Evolutionary conservation across 1,284 basidiomycete genomes (phyloP), one percentile per base, ranked within the genome.

Genomic region (Phlebopus sp.): DNA sequence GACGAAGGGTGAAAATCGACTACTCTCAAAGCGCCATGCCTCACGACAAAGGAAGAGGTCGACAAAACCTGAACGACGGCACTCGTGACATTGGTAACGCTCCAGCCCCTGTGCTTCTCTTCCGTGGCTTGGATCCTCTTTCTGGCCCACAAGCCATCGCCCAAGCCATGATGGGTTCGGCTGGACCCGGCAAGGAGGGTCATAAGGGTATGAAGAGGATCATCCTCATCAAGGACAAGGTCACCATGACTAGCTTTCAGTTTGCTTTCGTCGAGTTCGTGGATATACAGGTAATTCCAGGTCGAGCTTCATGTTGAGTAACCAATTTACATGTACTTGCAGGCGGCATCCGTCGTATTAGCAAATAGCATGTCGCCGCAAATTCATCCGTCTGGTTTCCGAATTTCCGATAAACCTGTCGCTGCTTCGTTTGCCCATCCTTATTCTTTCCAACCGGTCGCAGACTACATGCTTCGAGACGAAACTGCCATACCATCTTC

Each of bases 261-360:
- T 95, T 93, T 64, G 84, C 89, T 0, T 97, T 97, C 62, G 88
- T 95, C 11, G 92, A 97, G 62, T 90, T 96, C 58, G 74, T 88
- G 25, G 90, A 93, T 54, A 68, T 84, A 6, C 81, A 86, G 75
- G 92, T 93, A 68, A 55, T 5, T 29, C 2, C 27, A 29, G 9
- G 72, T 62, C 10, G 35, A 25, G 37, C 13, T 42, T 21, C 18
- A 31, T 36, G 15, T 34, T 3, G 38, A 21, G 14, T 37, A 13
- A 9, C 36, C 31, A 34, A 42, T 52, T n/a, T 42, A 55, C 19
- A 59, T 50, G 39, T 21, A 23, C 36, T 55, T 42, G 3, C 43
- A 90, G 86, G 80, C 81, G 43, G 86, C 89, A 44, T 77, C 86
- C 2, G 72, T 79, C 1, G 82, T 92, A 13, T 73, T 96, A 6